These are phyloP conservation scores for Aquilaria yunnanensis DNA, from an alignment of 345 rosid species.

Conservation along the genomic window DNA sequence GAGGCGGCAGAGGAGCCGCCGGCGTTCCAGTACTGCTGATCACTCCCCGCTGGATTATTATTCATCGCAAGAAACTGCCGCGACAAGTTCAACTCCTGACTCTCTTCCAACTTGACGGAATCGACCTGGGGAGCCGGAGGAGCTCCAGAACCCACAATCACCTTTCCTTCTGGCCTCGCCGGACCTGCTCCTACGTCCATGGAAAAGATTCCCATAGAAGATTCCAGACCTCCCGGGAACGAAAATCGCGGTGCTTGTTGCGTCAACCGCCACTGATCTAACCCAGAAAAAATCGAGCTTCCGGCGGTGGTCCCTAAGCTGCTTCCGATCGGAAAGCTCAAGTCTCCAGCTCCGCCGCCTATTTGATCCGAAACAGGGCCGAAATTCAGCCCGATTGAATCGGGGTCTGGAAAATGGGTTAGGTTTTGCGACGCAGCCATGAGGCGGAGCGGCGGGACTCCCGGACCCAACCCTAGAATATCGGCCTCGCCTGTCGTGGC, in stretches of 20 bases:
- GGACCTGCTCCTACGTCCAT: slow-evolving; percentile 38
- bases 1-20: too few species aligned
- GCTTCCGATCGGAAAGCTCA: slow-evolving; percentile 33
- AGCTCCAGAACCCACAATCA: slow-evolving; percentile 18
- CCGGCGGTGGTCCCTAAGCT: slow-evolving; percentile 22
- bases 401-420: slow-evolving; percentile 25
- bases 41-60: slow-evolving; percentile 20
- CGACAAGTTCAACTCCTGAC: slow-evolving; percentile 34
- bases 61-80: slow-evolving; percentile 43
- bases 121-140: slow-evolving; percentile 22
- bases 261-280: slow-evolving; percentile 45
- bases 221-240: slow-evolving; percentile 41
- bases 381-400: slow-evolving; percentile 36
- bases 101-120: slow-evolving; percentile 63
- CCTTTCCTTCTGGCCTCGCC: slow-evolving; percentile 30
- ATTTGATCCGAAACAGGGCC: slow-evolving; percentile 25
- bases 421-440: slow-evolving; percentile 53
- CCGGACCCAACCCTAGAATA: slow-evolving; percentile 38
- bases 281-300: slow-evolving; percentile 30
- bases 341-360: slow-evolving; percentile 31
- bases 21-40: slow-evolving; percentile 38
- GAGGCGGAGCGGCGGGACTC: slow-evolving; percentile 33
- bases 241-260: slow-evolving; percentile 46
- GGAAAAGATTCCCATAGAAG: slow-evolving; percentile 34
- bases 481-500: slow-evolving; percentile 20